phyloP scores from a whole-genome alignment of 2,329 filamentous ascomycete genomes.

The Hypomyces rosellus region DNA sequence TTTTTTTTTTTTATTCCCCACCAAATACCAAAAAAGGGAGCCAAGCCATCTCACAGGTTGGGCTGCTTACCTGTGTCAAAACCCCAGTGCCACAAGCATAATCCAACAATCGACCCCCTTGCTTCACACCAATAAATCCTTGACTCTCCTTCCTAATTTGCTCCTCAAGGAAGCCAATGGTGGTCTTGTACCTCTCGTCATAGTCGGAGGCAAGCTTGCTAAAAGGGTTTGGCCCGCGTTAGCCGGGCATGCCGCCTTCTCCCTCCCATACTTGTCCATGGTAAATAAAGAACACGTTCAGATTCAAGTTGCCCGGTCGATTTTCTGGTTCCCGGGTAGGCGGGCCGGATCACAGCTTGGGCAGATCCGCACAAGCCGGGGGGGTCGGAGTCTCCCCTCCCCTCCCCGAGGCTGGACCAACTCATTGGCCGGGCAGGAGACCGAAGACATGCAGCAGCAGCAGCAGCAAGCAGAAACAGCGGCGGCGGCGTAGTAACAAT shows the following conservation, averaged over 20 bases:
- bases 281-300: too few species aligned
- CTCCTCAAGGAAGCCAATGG: slow-evolving; percentile 46
- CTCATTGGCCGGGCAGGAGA: slow-evolving; percentile 4
- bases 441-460: slow-evolving; percentile 1
- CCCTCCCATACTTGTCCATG: background rate
- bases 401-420: slow-evolving; percentile 1
- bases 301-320: too few species aligned
- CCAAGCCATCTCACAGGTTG: too few species aligned
- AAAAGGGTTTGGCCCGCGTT: slow-evolving; percentile 1
- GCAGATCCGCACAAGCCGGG: slow-evolving; percentile 9
- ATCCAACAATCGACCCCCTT: slow-evolving; percentile 55
- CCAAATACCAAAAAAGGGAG: too few species aligned
- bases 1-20: background rate
- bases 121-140: slow-evolving; percentile 53
- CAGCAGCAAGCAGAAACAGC: background rate
- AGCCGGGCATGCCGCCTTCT: slow-evolving; percentile 2
- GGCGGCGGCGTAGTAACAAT: background rate
- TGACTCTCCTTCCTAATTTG: slow-evolving; percentile 44
- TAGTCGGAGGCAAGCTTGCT: slow-evolving; percentile 27
- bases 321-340: slow-evolving; percentile 5
- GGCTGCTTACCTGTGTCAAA: slow-evolving; percentile 51
- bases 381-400: background rate
- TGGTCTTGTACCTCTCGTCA: slow-evolving; percentile 49
- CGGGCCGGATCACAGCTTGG: slow-evolving; percentile 8
- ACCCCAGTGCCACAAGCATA: slow-evolving; percentile 71